Conservation (phyloP, 2,329 filamentous ascomycete species). For the Calonectria pseudoturangicola region DNA sequence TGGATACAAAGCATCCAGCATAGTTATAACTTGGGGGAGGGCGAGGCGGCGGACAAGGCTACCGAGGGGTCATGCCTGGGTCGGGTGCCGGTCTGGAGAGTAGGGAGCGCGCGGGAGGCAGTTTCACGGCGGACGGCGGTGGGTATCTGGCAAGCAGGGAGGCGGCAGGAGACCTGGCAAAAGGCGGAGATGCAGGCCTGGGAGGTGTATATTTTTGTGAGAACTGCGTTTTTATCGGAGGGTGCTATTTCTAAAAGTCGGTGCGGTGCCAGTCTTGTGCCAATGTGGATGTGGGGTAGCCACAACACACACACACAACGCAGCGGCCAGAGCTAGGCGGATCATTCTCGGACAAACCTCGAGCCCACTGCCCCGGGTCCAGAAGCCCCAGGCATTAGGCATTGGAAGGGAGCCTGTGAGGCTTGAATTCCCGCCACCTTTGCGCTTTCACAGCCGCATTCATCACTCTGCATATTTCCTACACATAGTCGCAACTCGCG, state of each 20-base stretch:
- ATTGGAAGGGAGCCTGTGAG: slow-evolving; percentile 6
- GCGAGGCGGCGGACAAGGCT: slow-evolving; percentile 61
- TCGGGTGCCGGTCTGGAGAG: slow-evolving; percentile 46
- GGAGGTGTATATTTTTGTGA: slow-evolving; percentile 45
- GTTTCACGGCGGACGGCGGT: slow-evolving; percentile 27
- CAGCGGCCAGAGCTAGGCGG: slow-evolving; percentile 44
- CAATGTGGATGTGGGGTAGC: slow-evolving; percentile 64
- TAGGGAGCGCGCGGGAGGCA: slow-evolving; percentile 35
- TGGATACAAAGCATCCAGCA: slow-evolving; percentile 64
- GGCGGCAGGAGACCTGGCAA: slow-evolving; percentile 31
- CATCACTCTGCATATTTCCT: slow-evolving; percentile 33
- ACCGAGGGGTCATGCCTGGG: slow-evolving; percentile 64
- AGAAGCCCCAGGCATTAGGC: slow-evolving; percentile 21
- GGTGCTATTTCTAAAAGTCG: slow-evolving; percentile 63
- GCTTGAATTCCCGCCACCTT: slow-evolving; percentile 32
- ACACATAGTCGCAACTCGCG: neutral
- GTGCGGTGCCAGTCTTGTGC: slow-evolving; percentile 61
- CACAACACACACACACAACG: slow-evolving; percentile 27
- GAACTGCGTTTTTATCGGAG: slow-evolving; percentile 61
- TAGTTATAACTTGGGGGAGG: slow-evolving; percentile 60
- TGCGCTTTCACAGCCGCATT: slow-evolving; percentile 44
- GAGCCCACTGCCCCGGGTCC: slow-evolving; percentile 37
- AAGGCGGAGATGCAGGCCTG: slow-evolving; percentile 46
- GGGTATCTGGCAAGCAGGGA: slow-evolving; percentile 44
- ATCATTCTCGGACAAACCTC: slow-evolving; percentile 55